These are phyloP conservation scores for Thalassiosira mediterranea DNA, from an alignment of 352 stramenopile species.

Conservation along the genomic window DNA sequence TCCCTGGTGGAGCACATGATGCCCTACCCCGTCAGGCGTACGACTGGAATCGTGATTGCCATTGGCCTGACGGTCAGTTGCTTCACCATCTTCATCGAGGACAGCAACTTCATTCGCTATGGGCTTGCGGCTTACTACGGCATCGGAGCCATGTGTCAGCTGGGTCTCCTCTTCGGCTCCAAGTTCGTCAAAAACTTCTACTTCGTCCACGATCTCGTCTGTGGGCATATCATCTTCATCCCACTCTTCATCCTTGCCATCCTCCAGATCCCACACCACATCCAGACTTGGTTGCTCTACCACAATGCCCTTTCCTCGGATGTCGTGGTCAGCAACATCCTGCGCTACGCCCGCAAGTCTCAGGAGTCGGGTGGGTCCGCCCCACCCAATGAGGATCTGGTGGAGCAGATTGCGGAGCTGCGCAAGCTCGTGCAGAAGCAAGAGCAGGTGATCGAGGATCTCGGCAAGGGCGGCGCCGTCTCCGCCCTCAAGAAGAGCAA, in stretches of 20 bases:
- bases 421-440: conserved; percentile 81
- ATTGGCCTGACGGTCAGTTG: conserved; percentile 68
- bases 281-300: conserved; percentile 97
- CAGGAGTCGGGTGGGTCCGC: conserved; percentile 77
- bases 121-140: conserved; percentile 92
- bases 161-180: conserved; percentile 89
- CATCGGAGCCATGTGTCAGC: conserved; percentile 86
- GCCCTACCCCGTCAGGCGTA: conserved; percentile 79
- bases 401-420: conserved; percentile 83
- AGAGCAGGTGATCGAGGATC: conserved; percentile 71
- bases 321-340: conserved; percentile 96
- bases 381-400: conserved; percentile 73
- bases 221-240: conserved; percentile 91
- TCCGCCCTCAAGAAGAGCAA: conserved; percentile 32
- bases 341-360: conserved; percentile 87
- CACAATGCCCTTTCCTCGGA: conserved; percentile 95
- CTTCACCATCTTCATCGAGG: conserved; percentile 77
- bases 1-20: conserved; percentile 67
- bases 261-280: conserved; percentile 88
- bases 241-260: conserved; percentile 91
- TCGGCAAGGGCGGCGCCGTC: conserved; percentile 41
- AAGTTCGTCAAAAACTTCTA: conserved; percentile 91
- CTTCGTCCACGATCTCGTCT: conserved; percentile 92
- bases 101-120: conserved; percentile 89
- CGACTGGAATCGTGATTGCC: conserved; percentile 80